phyloP scores from a whole-genome alignment of 495 filamentous ascomycete genomes.

The Daldinia decipiens region DNA sequence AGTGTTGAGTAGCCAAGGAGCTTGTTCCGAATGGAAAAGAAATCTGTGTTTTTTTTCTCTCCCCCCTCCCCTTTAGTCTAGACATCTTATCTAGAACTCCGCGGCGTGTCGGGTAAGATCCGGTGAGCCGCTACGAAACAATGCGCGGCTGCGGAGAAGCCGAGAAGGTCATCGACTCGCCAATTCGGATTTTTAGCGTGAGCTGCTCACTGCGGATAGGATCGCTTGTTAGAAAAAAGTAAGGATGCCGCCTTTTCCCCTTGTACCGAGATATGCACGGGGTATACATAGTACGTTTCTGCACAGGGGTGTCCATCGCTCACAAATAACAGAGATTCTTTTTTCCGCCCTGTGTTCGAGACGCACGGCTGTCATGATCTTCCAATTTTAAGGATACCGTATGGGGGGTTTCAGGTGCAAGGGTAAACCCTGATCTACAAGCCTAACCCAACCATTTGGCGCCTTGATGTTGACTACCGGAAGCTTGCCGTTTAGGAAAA shows the following conservation, averaged over 20 bases:
- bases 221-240: conserved; percentile 13
- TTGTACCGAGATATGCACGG: conserved; percentile 14
- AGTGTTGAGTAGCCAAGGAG: conserved; percentile 16
- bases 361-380: conserved; percentile 35
- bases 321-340: conserved; percentile 34
- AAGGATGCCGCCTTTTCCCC: conserved; percentile 6
- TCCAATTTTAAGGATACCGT: conserved; percentile 36
- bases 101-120: conserved; percentile 43
- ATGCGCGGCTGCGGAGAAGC: conserved; percentile 43
- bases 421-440: conserved; percentile 33
- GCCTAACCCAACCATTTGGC: conserved; percentile 45
- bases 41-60: conserved; percentile 18
- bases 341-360: conserved; percentile 18
- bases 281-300: conserved; percentile 13
- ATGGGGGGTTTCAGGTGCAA: conserved; percentile 42
- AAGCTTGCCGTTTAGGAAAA: conserved; percentile 46
- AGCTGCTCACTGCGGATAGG: conserved; percentile 7
- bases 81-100: conserved; percentile 31
- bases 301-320: conserved; percentile 37
- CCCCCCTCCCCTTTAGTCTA: conserved; percentile 23
- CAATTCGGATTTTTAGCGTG: conserved; percentile 23
- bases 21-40: conserved; percentile 34
- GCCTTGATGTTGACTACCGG: conserved; percentile 42
- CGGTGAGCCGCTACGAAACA: conserved; percentile 40
- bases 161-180: conserved; percentile 30